Evolutionary conservation across 1,284 basidiomycete species (phyloP), one percentile per base, ranked within the genome.

Genomic region (Papiliotrema flavescens): DNA sequence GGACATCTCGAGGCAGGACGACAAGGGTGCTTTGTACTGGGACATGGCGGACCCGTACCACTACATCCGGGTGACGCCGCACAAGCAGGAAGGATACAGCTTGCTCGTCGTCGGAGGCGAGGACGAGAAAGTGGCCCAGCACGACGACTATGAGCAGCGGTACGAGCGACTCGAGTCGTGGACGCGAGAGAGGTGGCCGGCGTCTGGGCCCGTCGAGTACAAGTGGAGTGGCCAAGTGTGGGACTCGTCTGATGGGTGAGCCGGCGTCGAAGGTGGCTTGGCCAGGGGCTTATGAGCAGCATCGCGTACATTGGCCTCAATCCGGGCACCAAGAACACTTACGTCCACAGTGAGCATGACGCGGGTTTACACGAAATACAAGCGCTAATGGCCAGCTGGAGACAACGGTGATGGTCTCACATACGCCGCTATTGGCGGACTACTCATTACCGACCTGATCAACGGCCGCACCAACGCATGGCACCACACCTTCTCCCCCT

Each of bases 371-470:
- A n/a, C n/a, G n/a, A n/a, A n/a, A n/a, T n/a, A n/a, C n/a, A n/a
- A n/a, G n/a, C 13, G 28, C 46, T 54, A 22, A 54, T 34, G 15
- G 24, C n/a, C 32, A 63, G 59, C 61, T 39, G 61, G 61, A 22
- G 59, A 63, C 40, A 63, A 63, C 42, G 61, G 61, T 39, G 61
- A 60, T 36, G 61, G 61, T 14, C 50, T 63, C 3, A 63, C 61
- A 11, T 63, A 63, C 40, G 61, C 61, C 15, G 61, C 61, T 8
- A 48, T 63, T 36, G 61, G 61, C 14, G 61, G 61, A 34, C 45
- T 63, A n/a, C 19, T 63, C 24, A 40, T 63, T 37, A 39, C 40
- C 24, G 58, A 60, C 35, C 51, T 62, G 22, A 59, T 62, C 45
- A 49, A 51, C 41, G 58, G 56, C 14, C 44, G 48, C 20, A 50